Evolutionary conservation across 106 monocot genomes (phyloP).

Genomic region (Hemerocallis citrina): DNA sequence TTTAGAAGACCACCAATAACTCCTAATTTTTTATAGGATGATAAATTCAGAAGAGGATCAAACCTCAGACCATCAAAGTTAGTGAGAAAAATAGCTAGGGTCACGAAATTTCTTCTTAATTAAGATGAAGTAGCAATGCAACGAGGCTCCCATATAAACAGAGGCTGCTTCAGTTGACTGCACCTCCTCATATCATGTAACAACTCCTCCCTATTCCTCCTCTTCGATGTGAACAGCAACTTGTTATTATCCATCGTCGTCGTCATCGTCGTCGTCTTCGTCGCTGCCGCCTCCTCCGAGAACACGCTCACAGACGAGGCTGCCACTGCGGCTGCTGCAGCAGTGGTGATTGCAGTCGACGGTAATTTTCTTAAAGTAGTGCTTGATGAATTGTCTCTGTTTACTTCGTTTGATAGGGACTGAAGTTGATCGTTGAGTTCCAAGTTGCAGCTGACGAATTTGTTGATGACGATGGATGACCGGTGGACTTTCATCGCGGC

Average conservation of each 20-base stretch:
- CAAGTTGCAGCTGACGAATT: conserved; percentile 61
- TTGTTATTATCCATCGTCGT: conserved; percentile 25
- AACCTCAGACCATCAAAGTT: too few relatives aligned
- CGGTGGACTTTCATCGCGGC: conserved; percentile 48
- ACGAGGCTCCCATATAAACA: conserved; percentile 87
- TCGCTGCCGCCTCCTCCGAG: neutral
- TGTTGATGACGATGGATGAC: conserved; percentile 83
- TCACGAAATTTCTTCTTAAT: too few relatives aligned
- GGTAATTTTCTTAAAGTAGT: neutral
- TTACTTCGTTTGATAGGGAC: too few relatives aligned
- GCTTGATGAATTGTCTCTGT: neutral
- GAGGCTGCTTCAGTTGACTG: conserved; percentile 60
- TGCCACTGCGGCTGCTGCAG: conserved; percentile 43
- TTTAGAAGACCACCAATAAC: too few relatives aligned
- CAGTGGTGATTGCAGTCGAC: conserved; percentile 24
- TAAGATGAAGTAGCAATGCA: conserved; percentile 74
- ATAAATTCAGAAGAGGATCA: too few relatives aligned
- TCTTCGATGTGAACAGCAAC: conserved; percentile 54
- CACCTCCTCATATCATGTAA: conserved; percentile 71
- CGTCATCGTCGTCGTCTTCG: neutral
- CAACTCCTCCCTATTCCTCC: conserved; percentile 52
- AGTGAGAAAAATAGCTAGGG: neutral
- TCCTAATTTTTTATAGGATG: too few relatives aligned
- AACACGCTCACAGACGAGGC: conserved; percentile 27
- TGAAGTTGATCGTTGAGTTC: neutral